Base-by-base conservation (phyloP, 2,329 filamentous ascomycete genomes). In the Colletotrichum gigasporum region DNA sequence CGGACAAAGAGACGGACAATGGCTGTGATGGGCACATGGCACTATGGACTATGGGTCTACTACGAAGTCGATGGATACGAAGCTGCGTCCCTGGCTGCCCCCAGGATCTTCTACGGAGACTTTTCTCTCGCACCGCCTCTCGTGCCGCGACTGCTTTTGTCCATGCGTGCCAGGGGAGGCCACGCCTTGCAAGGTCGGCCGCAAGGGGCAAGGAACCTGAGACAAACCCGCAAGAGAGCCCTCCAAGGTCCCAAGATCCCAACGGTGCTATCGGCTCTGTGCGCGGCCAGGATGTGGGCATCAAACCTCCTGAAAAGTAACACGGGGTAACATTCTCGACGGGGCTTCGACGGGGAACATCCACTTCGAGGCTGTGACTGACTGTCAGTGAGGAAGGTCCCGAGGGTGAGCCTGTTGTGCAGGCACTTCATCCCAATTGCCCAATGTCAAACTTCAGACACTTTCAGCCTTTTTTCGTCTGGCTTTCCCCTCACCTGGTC, bases 121-220 rank as follows among this genome's bases (percentile, higher is more conserved):
- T 62, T 65, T 54, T 20, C 47, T 47, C 56, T 55, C 41, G 42
- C 62, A 62, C 62, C 18, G 56, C 62, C 61, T 62, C 48, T 54
- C 22, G 28, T 34, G 11, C 30, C 44, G 16, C 30, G 41, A 48
- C 62, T 37, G 30, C 30, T 62, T 65, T 62, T 14, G 57, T 56
- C 32, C 39, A 60, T 54, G 61, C 26, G 14, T 60, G 45, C 60
- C 34, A 61, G 48, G 61, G 61, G 34, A 55, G 44, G 34, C 57
- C 34, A 65, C 62, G 57, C 62, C 62, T 65, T 65, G 48, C 62
- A 65, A 62, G 57, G 62, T 62, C 18, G 16, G 20, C 14, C 30
- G 62, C 62, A 65, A 65, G 62, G 56, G 62, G 56, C 56, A 65
- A 50, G 50, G 56, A 45, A 65, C 35, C 56, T 65, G 62, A 65